phyloP scores from a whole-genome alignment of 1,284 basidiomycete species.

The Inonotus hispidus region DNA sequence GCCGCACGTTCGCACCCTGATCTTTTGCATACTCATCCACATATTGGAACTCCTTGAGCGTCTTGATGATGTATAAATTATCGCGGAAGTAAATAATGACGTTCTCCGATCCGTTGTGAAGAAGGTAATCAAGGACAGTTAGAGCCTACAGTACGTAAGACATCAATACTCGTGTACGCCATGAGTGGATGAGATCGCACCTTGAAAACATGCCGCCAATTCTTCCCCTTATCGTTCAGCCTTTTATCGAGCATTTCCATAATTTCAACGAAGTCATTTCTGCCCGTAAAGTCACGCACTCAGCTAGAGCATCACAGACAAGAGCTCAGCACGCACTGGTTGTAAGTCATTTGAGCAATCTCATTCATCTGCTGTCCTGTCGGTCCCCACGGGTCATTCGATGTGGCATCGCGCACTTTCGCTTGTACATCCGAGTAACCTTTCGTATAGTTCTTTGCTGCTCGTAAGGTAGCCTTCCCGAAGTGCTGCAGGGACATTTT shows the following conservation, averaged over 20 bases:
- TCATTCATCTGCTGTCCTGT: conserved; percentile 99
- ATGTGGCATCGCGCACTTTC: conserved; percentile 97
- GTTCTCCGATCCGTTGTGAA: conserved; percentile 97
- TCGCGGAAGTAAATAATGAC: conserved; percentile 98
- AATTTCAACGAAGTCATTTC: conserved; percentile 97
- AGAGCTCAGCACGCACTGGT: conserved; percentile 68
- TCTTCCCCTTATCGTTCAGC: conserved; percentile 99
- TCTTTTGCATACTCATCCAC: conserved; percentile 96
- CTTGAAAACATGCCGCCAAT: conserved; percentile 99
- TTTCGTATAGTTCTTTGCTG: conserved; percentile 94
- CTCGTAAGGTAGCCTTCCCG: conserved; percentile 76
- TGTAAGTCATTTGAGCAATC: conserved; percentile 95
- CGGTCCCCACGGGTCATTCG: conserved; percentile 99
- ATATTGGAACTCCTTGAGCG: conserved; percentile 97
- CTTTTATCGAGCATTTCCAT: conserved; percentile 99
- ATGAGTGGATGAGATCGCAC: conserved; percentile 35
- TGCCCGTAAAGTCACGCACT: conserved; percentile 28
- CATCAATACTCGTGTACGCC: neutral
- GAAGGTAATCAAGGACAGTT: conserved; percentile 93
- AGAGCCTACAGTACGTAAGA: conserved; percentile 57
- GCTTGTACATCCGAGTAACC: conserved; percentile 92
- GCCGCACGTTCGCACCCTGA: conserved; percentile 96
- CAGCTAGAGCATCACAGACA: neutral
- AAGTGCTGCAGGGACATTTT: conserved; percentile 52
- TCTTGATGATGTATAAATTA: conserved; percentile 98